Evolutionary conservation across 148 eudicot species (phyloP), one percentile per base, ranked within the genome.

Genomic region (Rheum nobile): DNA sequence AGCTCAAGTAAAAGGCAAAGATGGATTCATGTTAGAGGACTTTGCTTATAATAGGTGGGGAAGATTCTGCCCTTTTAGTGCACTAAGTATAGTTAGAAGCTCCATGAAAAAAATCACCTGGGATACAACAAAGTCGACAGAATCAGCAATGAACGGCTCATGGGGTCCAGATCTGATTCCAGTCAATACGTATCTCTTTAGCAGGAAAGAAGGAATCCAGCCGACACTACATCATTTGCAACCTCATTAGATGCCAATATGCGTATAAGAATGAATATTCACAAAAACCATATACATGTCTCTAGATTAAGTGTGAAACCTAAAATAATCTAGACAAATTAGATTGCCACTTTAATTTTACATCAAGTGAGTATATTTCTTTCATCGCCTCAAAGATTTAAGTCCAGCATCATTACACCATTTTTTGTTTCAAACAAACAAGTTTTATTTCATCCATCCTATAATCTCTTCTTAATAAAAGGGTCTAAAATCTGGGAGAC

Each of bases 91-190:
- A 29, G 21, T 22, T 21, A 6, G 22, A 4, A 41, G 31, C 21
- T 71, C 22, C 21, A 71, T 37, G 12, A 52, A 69, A 37, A 63
- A 42, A 35, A 28, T 77, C 72, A 95, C 99, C 99, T 95, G 99
- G 72, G 99, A 86, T 79, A 95, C 99, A 71, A 91, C 96, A 63
- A 95, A 95, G 82, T 95, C 99, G 44, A 95, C 97, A 54, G 99
- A 92, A 81, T 95, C 99, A 35, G 99, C 99, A 70, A 95, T 95
- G 76, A 95, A 95, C 55, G 99, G 99, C 78, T 95, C 99, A 63
- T 91, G 99, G 35, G 96, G 99, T 67, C 96, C 97, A 77, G 86
- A 89, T n/a, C 83, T 89, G 54, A 95, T 95, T 65, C 99, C 99
- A 21, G 86, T 84, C 77, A 95, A 81, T 81, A 95, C 94, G 78